Conservation (phyloP, 352 stramenopile species). For the Phytopythium sindhum region DNA sequence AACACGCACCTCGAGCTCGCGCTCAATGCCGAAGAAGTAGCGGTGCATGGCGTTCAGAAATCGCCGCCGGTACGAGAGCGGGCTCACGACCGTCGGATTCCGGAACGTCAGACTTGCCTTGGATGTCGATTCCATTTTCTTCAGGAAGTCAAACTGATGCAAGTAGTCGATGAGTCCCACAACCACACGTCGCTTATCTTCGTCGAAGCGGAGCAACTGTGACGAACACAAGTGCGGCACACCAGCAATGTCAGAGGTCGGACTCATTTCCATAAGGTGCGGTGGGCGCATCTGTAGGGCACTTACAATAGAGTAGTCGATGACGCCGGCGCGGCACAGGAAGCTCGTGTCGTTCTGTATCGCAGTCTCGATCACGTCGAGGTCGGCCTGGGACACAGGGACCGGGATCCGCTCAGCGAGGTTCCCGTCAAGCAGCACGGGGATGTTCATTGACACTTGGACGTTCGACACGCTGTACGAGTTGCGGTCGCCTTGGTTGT, state of each 20-base stretch:
- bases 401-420: slow-evolving; percentile 78
- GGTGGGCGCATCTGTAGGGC: not conserved
- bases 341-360: slow-evolving; percentile 81
- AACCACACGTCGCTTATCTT: slow-evolving; percentile 68
- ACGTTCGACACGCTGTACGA: slow-evolving; percentile 39
- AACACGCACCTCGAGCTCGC: slow-evolving; percentile 69
- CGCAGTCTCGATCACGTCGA: slow-evolving; percentile 57
- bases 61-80: slow-evolving; percentile 68
- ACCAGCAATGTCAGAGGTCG: not conserved
- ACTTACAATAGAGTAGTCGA: slow-evolving; percentile 85
- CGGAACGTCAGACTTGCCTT: slow-evolving; percentile 83
- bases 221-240: not conserved
- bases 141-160: slow-evolving; percentile 87
- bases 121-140: slow-evolving; percentile 88
- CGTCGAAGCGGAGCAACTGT: slow-evolving; percentile 79
- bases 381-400: slow-evolving; percentile 57
- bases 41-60: slow-evolving; percentile 84
- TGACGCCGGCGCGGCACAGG: slow-evolving; percentile 65
- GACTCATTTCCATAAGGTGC: not conserved
- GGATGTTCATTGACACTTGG: slow-evolving; percentile 50
- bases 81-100: slow-evolving; percentile 82
- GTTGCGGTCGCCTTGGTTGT: slow-evolving; percentile 42
- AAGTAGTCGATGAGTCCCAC: slow-evolving; percentile 85
- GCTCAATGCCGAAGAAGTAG: slow-evolving; percentile 80
- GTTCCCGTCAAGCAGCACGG: slow-evolving; percentile 79